phyloP scores from a whole-genome alignment of 257 asterid genomes.

The Coffea eugenioides region DNA sequence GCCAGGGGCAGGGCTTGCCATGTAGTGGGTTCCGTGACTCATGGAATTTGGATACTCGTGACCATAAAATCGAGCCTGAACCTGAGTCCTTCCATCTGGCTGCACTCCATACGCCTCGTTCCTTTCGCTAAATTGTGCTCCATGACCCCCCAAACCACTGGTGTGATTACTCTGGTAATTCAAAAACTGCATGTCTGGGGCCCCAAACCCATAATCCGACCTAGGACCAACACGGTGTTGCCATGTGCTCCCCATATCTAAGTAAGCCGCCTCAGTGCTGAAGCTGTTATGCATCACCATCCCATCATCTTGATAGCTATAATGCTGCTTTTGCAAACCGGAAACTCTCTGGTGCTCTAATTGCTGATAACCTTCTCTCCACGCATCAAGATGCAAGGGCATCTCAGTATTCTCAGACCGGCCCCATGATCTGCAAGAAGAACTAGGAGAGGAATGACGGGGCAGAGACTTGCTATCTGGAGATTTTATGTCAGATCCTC shows the following conservation, averaged over 20 bases:
- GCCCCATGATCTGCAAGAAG: slow-evolving; percentile 16
- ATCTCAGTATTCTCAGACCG: slow-evolving; percentile 23
- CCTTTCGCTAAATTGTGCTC: slow-evolving; percentile 6
- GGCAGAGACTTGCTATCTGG: slow-evolving; percentile 19
- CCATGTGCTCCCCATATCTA: slow-evolving; percentile 25
- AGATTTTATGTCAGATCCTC: slow-evolving; percentile 22
- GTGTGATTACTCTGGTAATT: slow-evolving; percentile 27
- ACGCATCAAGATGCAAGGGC: slow-evolving; percentile 21
- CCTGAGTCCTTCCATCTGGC: slow-evolving; percentile 22
- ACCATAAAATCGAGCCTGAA: slow-evolving; percentile 18
- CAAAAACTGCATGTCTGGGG: slow-evolving; percentile 21
- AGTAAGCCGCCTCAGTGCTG: slow-evolving; percentile 27
- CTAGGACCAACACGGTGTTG: slow-evolving; percentile 25
- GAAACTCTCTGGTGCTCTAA: slow-evolving; percentile 19
- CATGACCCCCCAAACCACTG: slow-evolving; percentile 17
- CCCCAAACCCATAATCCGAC: slow-evolving; percentile 28
- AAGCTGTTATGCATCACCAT: slow-evolving; percentile 28
- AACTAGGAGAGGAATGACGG: slow-evolving; percentile 20
- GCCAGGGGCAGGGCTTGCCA: slow-evolving; percentile 12
- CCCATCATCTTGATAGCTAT: slow-evolving; percentile 20
- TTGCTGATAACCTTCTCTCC: slow-evolving; percentile 32
- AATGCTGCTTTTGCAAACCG: slow-evolving; percentile 23
- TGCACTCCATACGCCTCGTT: slow-evolving; percentile 30
- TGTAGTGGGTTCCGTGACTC: slow-evolving; percentile 16
- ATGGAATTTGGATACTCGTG: slow-evolving; percentile 22